Conservation (phyloP, 1,284 basidiomycete species). For the Puccinia horiana region DNA sequence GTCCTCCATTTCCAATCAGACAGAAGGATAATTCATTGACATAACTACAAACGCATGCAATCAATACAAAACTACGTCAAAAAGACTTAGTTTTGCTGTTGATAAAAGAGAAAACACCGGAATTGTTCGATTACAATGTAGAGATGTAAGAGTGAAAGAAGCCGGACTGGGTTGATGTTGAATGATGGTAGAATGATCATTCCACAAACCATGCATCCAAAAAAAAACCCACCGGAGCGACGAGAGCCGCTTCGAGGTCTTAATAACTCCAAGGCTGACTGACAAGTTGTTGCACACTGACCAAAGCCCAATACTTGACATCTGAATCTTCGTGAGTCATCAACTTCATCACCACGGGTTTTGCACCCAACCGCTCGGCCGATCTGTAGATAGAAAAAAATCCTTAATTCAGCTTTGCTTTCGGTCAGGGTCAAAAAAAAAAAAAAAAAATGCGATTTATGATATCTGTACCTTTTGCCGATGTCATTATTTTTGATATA, state of each 20-base stretch:
- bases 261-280: constrained; percentile 54
- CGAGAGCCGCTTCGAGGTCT: background rate
- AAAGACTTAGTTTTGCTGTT: background rate
- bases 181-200: background rate
- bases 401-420: background rate
- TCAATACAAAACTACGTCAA: background rate
- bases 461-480: constrained; percentile 74
- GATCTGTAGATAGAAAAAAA: constrained; percentile 62
- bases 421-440: background rate
- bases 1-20: no score
- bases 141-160: background rate
- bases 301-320: constrained; percentile 84
- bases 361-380: constrained; percentile 79
- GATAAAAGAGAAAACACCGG: background rate
- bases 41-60: no score
- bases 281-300: constrained; percentile 66
- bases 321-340: constrained; percentile 86
- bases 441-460: constrained; percentile 36
- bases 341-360: constrained; percentile 87
- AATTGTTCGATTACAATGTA: background rate
- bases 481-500: constrained; percentile 86
- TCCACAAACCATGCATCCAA: background rate
- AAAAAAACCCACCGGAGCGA: background rate
- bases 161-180: background rate
- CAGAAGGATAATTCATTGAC: no score